Conservation (phyloP, 768 basidiomycete genomes). For the Coprinellus aureogranulatus region DNA sequence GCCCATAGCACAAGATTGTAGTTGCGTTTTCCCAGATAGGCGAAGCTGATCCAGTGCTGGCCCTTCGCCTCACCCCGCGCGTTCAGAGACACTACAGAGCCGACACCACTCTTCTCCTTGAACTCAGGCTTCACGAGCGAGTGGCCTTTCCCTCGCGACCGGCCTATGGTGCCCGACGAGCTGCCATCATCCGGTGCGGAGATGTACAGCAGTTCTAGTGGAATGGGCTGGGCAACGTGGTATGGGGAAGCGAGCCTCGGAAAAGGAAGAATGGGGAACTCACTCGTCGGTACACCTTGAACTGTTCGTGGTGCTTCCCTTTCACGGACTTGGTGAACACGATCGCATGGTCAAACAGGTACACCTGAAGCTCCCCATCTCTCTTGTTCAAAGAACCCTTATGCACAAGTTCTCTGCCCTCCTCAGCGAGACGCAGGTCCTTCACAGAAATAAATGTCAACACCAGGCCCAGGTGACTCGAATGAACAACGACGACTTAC, state of each 20-base stretch:
- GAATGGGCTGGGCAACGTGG: constrained; percentile 71
- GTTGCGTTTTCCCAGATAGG: constrained; percentile 88
- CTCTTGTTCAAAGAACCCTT: constrained; percentile 89
- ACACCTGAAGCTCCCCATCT: constrained; percentile 88
- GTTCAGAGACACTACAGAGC: constrained; percentile 46
- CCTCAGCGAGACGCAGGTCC: constrained; percentile 85
- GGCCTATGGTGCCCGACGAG: constrained; percentile 22
- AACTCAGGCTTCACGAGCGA: constrained; percentile 45
- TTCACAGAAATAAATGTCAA: too few relatives aligned
- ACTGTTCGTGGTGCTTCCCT: constrained; percentile 89
- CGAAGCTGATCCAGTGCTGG: constrained; percentile 89
- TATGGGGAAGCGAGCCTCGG: background rate
- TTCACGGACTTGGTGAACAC: constrained; percentile 83
- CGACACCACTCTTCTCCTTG: constrained; percentile 32
- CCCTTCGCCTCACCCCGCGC: constrained; percentile 69
- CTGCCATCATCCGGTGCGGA: constrained; percentile 68
- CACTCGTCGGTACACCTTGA: constrained; percentile 90
- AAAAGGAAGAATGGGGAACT: constrained; percentile 22
- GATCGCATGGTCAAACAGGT: constrained; percentile 95
- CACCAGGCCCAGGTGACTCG: too few relatives aligned
- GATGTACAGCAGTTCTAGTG: constrained; percentile 86
- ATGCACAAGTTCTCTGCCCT: constrained; percentile 86
- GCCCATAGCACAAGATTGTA: constrained; percentile 94
- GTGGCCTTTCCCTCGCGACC: constrained; percentile 36
- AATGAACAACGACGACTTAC: constrained; percentile 58